Evolutionary conservation across 2,329 filamentous ascomycete species (phyloP).

Genomic region (Xenoacremonium recifei): DNA sequence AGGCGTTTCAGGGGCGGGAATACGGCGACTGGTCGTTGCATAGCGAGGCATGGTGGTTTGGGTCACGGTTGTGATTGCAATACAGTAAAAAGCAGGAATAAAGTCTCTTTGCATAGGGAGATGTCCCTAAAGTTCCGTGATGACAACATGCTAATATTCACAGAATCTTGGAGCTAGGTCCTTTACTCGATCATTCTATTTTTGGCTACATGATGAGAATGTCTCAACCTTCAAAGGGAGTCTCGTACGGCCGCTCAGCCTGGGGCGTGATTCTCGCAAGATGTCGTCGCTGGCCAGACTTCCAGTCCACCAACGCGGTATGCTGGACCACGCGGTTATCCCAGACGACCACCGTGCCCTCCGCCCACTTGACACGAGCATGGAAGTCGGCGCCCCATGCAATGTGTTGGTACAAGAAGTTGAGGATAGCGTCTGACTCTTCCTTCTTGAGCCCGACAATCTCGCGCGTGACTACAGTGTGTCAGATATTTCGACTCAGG

Average conservation of each 20-base stretch:
- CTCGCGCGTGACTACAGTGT: slow-evolving; percentile 64
- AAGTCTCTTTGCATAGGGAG: too few relatives aligned
- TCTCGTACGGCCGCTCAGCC: slow-evolving; percentile 76
- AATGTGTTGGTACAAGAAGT: slow-evolving; percentile 64
- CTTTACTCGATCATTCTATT: too few relatives aligned
- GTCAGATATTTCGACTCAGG: neutral
- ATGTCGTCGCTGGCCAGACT: slow-evolving; percentile 73
- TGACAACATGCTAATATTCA: too few relatives aligned
- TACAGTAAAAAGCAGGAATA: too few relatives aligned
- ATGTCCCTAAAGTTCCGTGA: too few relatives aligned
- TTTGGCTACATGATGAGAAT: too few relatives aligned
- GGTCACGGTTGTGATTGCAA: too few relatives aligned
- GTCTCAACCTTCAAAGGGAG: slow-evolving; percentile 40
- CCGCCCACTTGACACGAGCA: slow-evolving; percentile 72
- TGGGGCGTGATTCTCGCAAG: slow-evolving; percentile 80
- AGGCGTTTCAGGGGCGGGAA: neutral
- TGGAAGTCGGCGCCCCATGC: slow-evolving; percentile 63
- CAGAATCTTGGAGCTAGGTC: too few relatives aligned
- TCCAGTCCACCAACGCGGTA: slow-evolving; percentile 79
- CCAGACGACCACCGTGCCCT: slow-evolving; percentile 82
- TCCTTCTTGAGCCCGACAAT: slow-evolving; percentile 86
- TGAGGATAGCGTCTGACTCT: slow-evolving; percentile 73
- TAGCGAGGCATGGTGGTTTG: too few relatives aligned
- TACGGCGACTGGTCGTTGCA: too few relatives aligned
- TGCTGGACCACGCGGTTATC: slow-evolving; percentile 81